Evolutionary conservation across 352 stramenopile genomes (phyloP).

Genomic region (Thraustochytrium striatum): DNA sequence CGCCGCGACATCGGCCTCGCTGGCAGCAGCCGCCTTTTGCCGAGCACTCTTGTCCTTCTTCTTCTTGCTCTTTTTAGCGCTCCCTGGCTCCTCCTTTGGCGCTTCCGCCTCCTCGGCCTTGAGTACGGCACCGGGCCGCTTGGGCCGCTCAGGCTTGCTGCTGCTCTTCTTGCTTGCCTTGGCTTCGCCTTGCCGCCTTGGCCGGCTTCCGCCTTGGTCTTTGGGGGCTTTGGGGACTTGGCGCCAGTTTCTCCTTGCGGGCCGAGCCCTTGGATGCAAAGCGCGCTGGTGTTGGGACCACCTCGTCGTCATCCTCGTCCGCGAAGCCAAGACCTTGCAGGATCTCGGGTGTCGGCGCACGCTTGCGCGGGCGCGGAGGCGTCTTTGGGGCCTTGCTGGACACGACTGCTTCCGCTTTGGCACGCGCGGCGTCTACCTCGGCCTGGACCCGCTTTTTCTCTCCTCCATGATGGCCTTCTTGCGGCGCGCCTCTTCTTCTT

Average conservation of each 20-base stretch:
- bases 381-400: not conserved
- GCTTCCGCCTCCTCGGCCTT: not conserved
- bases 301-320: not conserved
- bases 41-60: not conserved
- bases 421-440: not conserved
- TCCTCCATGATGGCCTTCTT: not conserved
- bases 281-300: not conserved
- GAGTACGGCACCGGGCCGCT: not conserved
- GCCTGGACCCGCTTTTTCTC: not conserved
- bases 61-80: not conserved
- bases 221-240: not conserved
- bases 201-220: not conserved
- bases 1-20: too few relatives aligned
- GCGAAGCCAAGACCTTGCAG: not conserved
- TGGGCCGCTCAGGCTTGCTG: not conserved
- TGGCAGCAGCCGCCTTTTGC: not conserved
- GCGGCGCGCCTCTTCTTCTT: not conserved
- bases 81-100: not conserved
- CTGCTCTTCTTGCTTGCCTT: not conserved
- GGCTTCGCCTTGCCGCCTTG: not conserved
- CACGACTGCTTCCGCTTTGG: not conserved
- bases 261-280: not conserved
- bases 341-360: not conserved
- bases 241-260: not conserved
- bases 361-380: not conserved